Conservation (phyloP, 1,284 basidiomycete genomes). For the Ustilago bromivora region DNA sequence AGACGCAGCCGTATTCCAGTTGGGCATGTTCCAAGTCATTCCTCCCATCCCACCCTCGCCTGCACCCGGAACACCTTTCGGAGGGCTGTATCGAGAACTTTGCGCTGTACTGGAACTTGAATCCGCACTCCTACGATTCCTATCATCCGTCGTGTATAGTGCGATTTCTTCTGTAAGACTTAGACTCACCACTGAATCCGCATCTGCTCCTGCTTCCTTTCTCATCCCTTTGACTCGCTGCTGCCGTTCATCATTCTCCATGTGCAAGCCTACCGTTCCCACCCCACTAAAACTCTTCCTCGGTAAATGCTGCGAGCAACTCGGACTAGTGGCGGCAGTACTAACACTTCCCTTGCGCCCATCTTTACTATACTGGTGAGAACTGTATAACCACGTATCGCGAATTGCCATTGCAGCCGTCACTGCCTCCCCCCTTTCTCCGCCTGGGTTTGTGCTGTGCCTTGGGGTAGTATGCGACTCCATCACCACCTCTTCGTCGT, state of each 20-base stretch:
- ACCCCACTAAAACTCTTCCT: conserved; percentile 15
- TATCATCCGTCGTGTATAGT: conserved; percentile 34
- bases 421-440: not conserved
- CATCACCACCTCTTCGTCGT: conserved; percentile 4
- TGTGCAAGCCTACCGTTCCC: conserved; percentile 16
- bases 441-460: not conserved
- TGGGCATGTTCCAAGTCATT: conserved; percentile 31
- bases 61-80: not conserved
- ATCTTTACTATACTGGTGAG: conserved; percentile 25
- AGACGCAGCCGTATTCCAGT: conserved; percentile 7
- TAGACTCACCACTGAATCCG: conserved; percentile 21
- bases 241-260: conserved; percentile 11
- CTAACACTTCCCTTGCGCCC: conserved; percentile 28
- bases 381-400: conserved; percentile 32
- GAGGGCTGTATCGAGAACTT: not conserved
- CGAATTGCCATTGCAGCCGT: conserved; percentile 45
- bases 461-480: not conserved
- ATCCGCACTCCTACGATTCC: conserved; percentile 7
- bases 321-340: conserved; percentile 15
- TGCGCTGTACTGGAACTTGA: conserved; percentile 7
- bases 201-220: conserved; percentile 2
- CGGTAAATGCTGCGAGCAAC: not conserved
- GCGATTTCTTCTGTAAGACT: conserved; percentile 46
- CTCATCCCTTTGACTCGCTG: conserved; percentile 3
- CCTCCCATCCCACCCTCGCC: not conserved